Evolutionary conservation across 2,329 filamentous ascomycete species (phyloP).

Genomic region (Neonectria ditissima): DNA sequence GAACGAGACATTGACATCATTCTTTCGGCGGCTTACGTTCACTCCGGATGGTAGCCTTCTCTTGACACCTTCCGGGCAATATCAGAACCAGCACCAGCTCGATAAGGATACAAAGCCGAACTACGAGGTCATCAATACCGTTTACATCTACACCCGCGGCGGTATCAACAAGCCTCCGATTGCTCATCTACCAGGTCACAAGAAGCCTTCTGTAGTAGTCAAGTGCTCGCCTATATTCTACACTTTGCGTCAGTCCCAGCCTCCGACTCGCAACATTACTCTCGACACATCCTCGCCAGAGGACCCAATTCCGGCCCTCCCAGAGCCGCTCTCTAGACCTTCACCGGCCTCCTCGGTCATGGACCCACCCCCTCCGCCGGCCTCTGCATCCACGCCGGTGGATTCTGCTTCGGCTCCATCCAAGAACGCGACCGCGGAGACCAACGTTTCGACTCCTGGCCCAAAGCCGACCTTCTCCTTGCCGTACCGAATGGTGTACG

Average conservation of each 20-base stretch:
- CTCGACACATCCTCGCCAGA: conserved; percentile 93
- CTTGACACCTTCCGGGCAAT: conserved; percentile 94
- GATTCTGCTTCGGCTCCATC: conserved; percentile 64
- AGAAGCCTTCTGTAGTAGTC: conserved; percentile 96
- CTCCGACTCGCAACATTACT: conserved; percentile 86
- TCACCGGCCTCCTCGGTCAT: conserved; percentile 72
- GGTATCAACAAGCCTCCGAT: conserved; percentile 97
- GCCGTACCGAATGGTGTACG: conserved; percentile 94
- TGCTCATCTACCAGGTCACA: conserved; percentile 94
- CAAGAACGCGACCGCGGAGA: conserved; percentile 60
- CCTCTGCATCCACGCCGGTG: conserved; percentile 55
- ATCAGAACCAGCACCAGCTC: conserved; percentile 79
- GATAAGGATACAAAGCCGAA: conserved; percentile 77
- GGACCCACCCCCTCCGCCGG: conserved; percentile 82
- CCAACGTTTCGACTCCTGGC: conserved; percentile 64
- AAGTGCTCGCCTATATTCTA: conserved; percentile 94
- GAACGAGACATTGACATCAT: conserved; percentile 96
- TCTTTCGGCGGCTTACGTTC: conserved; percentile 94
- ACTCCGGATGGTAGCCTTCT: conserved; percentile 94
- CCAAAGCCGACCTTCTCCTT: conserved; percentile 82
- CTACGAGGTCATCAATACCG: conserved; percentile 94
- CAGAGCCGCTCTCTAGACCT: conserved; percentile 81
- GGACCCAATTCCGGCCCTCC: conserved; percentile 84
- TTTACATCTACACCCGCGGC: conserved; percentile 97
- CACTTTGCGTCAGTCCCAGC: conserved; percentile 75